A percentile compares a stretch with the other conserved stretches of the same genome.
Evolutionary conservation across 495 filamentous ascomycete species (phyloP).

Genomic region (Aspergillus sclerotioniger): DNA sequence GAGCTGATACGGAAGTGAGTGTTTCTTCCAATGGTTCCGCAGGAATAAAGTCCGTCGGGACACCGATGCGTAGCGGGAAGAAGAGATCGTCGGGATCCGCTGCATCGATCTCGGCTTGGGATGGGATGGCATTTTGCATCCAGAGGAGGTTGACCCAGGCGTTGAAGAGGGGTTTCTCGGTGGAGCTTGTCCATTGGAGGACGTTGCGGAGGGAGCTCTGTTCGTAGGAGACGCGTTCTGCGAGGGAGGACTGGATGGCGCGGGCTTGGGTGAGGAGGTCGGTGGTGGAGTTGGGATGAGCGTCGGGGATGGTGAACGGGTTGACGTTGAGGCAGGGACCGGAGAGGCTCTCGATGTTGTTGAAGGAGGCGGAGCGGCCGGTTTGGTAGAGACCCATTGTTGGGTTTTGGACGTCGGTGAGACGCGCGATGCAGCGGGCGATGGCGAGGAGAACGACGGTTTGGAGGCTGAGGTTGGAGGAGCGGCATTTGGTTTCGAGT

Average conservation of each 20-base stretch:
- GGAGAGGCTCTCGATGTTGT: conserved; percentile 21
- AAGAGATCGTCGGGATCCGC: conserved; percentile 12
- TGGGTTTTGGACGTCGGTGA: conserved; percentile 20
- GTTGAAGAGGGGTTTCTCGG: conserved; percentile 27
- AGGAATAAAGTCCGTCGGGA: conserved; percentile 28
- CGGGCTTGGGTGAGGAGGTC: conserved; percentile 10
- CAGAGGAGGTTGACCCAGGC: conserved; percentile 37
- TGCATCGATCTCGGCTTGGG: conserved; percentile 1
- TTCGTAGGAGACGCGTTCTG: conserved; percentile 29
- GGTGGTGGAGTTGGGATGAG: not conserved
- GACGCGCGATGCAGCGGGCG: conserved; percentile 25
- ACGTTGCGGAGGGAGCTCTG: conserved; percentile 31
- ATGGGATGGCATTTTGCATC: conserved; percentile 21
- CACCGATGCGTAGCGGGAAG: conserved; percentile 22
- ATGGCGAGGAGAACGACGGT: conserved; percentile 31
- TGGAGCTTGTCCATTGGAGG: conserved; percentile 15
- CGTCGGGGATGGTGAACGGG: conserved; percentile 22
- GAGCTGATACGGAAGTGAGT: conserved; percentile 18
- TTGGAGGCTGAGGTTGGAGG: conserved; percentile 21
- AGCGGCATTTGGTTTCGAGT: conserved; percentile 21
- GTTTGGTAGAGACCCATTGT: conserved; percentile 36
- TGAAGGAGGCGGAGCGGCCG: conserved; percentile 28
- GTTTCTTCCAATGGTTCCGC: conserved; percentile 4
- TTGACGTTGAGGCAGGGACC: conserved; percentile 33
- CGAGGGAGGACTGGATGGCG: conserved; percentile 24